Conservation (phyloP, 208 protist genomes). For the Angomonas deanei region DNA sequence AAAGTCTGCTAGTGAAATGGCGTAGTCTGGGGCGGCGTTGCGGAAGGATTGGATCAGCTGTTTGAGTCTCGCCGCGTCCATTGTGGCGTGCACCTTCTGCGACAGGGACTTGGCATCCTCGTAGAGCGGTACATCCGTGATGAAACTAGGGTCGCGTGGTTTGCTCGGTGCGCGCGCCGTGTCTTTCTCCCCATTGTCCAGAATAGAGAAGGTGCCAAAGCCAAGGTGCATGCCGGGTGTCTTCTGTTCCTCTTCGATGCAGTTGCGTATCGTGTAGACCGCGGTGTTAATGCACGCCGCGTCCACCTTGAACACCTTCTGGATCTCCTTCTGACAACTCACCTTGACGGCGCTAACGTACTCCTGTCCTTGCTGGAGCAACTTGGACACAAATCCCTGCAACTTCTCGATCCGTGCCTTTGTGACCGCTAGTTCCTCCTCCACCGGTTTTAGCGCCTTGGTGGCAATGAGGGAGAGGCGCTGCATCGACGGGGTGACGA, state of each 20-base stretch:
- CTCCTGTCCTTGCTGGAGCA: slow-evolving; percentile 35
- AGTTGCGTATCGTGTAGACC: slow-evolving; percentile 65
- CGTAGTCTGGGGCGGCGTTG: slow-evolving; percentile 63
- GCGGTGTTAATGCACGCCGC: slow-evolving; percentile 78
- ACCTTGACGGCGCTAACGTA: slow-evolving; percentile 26
- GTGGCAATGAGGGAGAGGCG: slow-evolving; percentile 13
- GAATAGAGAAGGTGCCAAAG: slow-evolving; percentile 69
- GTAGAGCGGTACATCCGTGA: slow-evolving; percentile 63
- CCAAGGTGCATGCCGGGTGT: slow-evolving; percentile 71
- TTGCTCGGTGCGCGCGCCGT: neutral
- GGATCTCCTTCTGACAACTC: slow-evolving; percentile 15
- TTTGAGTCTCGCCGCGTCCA: slow-evolving; percentile 45
- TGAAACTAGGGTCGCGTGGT: slow-evolving; percentile 33
- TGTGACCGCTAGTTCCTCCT: slow-evolving; percentile 19
- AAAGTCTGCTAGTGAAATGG: slow-evolving; percentile 57
- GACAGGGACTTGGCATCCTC: slow-evolving; percentile 15
- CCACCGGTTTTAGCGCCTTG: slow-evolving; percentile 16
- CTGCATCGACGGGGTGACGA: slow-evolving; percentile 8
- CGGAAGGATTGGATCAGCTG: slow-evolving; percentile 60
- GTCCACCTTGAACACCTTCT: slow-evolving; percentile 22
- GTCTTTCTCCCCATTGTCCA: neutral
- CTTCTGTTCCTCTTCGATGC: slow-evolving; percentile 66
- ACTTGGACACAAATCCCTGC: slow-evolving; percentile 25
- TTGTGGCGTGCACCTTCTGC: slow-evolving; percentile 47
- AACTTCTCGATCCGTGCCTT: slow-evolving; percentile 35